Evolutionary conservation across 2,329 filamentous ascomycete species (phyloP), one percentile per base, ranked within the genome.

Genomic region (Talaromyces rugulosus): DNA sequence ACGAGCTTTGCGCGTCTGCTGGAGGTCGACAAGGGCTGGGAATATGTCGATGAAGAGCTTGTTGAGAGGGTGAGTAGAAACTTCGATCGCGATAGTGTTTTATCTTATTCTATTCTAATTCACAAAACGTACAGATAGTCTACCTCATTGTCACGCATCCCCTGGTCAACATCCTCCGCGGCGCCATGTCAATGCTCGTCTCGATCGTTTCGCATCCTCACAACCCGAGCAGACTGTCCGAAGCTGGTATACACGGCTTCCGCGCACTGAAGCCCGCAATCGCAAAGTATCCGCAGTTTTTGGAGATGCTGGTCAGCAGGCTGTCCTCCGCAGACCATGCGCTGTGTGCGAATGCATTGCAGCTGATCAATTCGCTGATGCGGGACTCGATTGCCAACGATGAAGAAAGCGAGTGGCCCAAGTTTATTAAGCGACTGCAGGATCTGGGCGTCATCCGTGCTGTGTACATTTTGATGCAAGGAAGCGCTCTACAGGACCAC

Each of bases 11-110:
- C 89, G 62, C 86, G 92, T 61, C 79, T 99, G 63, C 82, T 99
- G 64, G 95, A 99, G 78, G 90, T 98, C 44, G 95, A 98, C 78
- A 96, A 97, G 85, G 95, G 95, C 63, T 99, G 95, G 95, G 93
- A 98, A 66, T 80, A 77, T 66, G 78, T 83, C 57, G 80, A 82
- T 65, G 74, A 79, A 63, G 78, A 81, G 64, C 71, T 83, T 62
- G 79, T 89, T 62, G 82, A 85, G 73, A 81, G 86, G 76, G 86
- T 88, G 77, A 72, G 8, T 30, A 9, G 23, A 23, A 23, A 23
- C 2, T 23, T 23, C 23, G 23, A 23, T 23, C 23, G 23, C 23
- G 23, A 23, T 23, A 2, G 23, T 23, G 23, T 23, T 23, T 23
- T 23, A 23, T 23, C 23, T 23, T 23, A 23, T 23, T 23, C 23